These are phyloP conservation scores for Coccomyxa sp. DNA, from an alignment of 139 green algal species.

Conservation along the genomic window DNA sequence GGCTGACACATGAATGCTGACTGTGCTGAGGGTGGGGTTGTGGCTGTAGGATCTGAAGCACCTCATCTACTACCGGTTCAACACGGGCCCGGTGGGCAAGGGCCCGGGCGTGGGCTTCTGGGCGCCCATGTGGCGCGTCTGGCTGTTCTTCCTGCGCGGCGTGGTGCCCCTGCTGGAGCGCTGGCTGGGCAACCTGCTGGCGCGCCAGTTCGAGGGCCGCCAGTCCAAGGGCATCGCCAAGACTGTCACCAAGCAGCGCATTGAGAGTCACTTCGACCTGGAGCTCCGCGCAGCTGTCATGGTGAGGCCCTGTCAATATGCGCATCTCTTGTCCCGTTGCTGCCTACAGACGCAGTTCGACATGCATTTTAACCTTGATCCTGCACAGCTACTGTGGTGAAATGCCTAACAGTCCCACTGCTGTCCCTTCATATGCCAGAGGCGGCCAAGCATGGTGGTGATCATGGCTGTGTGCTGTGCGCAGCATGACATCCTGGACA, in stretches of 20 bases:
- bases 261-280: conserved; percentile 98
- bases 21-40: neutral
- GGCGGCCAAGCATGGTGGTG: too few relatives aligned
- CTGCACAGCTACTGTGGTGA: too few relatives aligned
- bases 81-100: conserved; percentile 96
- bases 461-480: neutral
- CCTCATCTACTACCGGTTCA: conserved; percentile 99
- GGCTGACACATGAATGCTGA: too few relatives aligned
- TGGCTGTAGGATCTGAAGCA: conserved; percentile 87
- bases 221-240: conserved; percentile 84
- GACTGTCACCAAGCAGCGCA: conserved; percentile 49
- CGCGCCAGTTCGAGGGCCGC: conserved; percentile 97
- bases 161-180: conserved; percentile 97
- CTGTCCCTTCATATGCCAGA: too few relatives aligned
- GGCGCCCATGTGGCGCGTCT: conserved; percentile 99
- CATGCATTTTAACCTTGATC: too few relatives aligned
- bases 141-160: conserved; percentile 99
- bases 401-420: too few relatives aligned
- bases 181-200: conserved; percentile 99
- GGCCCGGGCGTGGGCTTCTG: conserved; percentile 98
- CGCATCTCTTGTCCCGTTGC: too few relatives aligned
- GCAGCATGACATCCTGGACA: conserved; percentile 96
- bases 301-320: conserved; percentile 44
- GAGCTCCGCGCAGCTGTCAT: conserved; percentile 93
- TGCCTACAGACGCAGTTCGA: too few relatives aligned